These are phyloP conservation scores for Hemileccinum impolitum DNA, from an alignment of 768 basidiomycete species.

Conservation along the genomic window DNA sequence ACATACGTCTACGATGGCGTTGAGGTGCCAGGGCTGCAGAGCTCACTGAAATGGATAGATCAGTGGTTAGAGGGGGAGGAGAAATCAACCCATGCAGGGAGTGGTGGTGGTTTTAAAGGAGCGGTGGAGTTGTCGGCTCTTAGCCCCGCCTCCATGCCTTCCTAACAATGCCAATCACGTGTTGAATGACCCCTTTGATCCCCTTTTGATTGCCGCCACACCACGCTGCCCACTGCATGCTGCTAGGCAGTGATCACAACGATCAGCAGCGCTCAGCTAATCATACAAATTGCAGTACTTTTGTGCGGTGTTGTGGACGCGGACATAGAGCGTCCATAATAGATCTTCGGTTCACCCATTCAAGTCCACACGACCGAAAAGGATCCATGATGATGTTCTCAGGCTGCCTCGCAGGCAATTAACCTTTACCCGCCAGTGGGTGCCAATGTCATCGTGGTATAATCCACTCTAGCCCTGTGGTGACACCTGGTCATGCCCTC, in stretches of 20 bases:
- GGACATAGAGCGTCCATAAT: background rate
- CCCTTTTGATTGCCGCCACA: slow-evolving; percentile 4
- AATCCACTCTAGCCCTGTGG: too few species aligned
- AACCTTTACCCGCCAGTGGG: too few species aligned
- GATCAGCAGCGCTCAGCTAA: too few species aligned
- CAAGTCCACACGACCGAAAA: too few species aligned
- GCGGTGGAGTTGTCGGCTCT: slow-evolving; percentile 8
- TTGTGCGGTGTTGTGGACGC: background rate
- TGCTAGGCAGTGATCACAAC: slow-evolving; percentile 5
- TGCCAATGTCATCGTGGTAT: too few species aligned
- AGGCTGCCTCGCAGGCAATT: too few species aligned
- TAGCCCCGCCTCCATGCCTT: slow-evolving; percentile 3
- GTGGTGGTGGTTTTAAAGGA: slow-evolving; percentile 4
- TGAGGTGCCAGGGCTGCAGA: slow-evolving; percentile 19
- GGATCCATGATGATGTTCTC: too few species aligned
- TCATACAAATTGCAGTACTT: background rate
- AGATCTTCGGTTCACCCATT: background rate
- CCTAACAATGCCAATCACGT: slow-evolving; percentile 14
- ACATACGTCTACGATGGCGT: slow-evolving; percentile 23
- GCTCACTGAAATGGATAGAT: background rate
- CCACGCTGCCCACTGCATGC: background rate
- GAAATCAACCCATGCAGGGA: slow-evolving; percentile 19
- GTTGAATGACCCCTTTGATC: background rate
- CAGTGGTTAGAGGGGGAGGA: background rate
- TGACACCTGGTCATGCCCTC: too few species aligned